A percentile compares a stretch with the other conserved stretches of the same genome.
Conservation (phyloP, 2,329 filamentous ascomycete species). For the Fusarium pilosicola region DNA sequence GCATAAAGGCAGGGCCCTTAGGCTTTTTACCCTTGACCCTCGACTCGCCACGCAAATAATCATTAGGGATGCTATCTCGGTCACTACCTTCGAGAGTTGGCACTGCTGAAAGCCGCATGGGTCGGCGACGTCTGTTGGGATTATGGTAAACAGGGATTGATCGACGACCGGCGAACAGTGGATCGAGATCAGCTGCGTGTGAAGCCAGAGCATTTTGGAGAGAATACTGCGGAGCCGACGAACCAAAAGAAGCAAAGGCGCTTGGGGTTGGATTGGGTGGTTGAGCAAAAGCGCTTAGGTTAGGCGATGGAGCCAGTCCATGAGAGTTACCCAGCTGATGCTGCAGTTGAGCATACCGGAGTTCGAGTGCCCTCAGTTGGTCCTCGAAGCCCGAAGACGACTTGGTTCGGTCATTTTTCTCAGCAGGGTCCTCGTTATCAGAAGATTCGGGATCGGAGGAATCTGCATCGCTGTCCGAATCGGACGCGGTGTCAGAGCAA, state of each 20-base stretch:
- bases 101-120: not conserved
- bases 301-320: not conserved
- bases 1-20: slow-evolving; percentile 55
- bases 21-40: slow-evolving; percentile 34
- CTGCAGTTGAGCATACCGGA: slow-evolving; percentile 43
- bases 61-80: not conserved
- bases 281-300: slow-evolving; percentile 8
- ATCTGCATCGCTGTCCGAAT: slow-evolving; percentile 33
- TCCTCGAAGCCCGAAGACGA: slow-evolving; percentile 34
- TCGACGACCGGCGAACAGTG: not conserved
- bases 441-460: slow-evolving; percentile 40
- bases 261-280: slow-evolving; percentile 2
- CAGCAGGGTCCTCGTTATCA: slow-evolving; percentile 26
- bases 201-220: not conserved
- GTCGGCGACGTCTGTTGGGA: not conserved
- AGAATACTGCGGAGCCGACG: slow-evolving; percentile 1
- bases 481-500: slow-evolving; percentile 19
- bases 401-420: slow-evolving; percentile 23
- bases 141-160: not conserved
- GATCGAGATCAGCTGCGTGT: not conserved
- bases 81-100: not conserved
- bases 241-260: not conserved
- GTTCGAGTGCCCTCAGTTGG: slow-evolving; percentile 46
- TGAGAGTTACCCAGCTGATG: slow-evolving; percentile 27
- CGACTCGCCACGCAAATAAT: slow-evolving; percentile 19